Evolutionary conservation across 2,329 filamentous ascomycete species (phyloP).

Genomic region (Sarocladiaceae sp.): DNA sequence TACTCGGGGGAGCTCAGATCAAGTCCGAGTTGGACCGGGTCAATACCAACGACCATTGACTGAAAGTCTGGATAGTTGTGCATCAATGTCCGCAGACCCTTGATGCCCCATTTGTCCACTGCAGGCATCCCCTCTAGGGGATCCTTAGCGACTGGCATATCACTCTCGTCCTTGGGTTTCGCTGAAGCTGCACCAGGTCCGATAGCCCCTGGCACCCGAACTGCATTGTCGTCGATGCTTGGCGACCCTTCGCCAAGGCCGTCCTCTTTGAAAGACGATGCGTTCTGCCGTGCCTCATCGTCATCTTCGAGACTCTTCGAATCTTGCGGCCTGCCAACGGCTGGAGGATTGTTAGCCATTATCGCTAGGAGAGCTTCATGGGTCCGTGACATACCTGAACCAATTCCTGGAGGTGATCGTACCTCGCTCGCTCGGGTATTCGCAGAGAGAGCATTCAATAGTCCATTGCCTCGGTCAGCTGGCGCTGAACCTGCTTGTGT

Average conservation of each 20-base stretch:
- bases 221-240: conserved; percentile 20
- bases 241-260: conserved; percentile 24
- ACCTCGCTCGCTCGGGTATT: conserved; percentile 47
- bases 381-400: conserved; percentile 27
- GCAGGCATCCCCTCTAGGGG: conserved; percentile 58
- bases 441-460: conserved; percentile 60
- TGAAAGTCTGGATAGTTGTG: conserved; percentile 61
- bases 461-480: conserved; percentile 52
- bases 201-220: conserved; percentile 32
- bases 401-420: conserved; percentile 43
- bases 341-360: conserved; percentile 20
- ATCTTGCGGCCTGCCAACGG: conserved; percentile 38
- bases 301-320: conserved; percentile 33
- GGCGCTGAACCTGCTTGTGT: conserved; percentile 29
- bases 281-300: conserved; percentile 43
- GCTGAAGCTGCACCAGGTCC: conserved; percentile 36
- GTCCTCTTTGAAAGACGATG: conserved; percentile 40
- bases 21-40: conserved; percentile 52
- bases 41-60: conserved; percentile 55
- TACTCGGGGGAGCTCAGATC: conserved; percentile 57
- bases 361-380: background rate
- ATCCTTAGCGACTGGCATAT: conserved; percentile 44
- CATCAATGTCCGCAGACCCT: conserved; percentile 60
- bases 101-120: conserved; percentile 61
- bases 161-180: conserved; percentile 38